Evolutionary conservation across 1,139 yeast species (phyloP), one percentile per base, ranked within the genome.

Genomic region (Blastobotrys indianensis): DNA sequence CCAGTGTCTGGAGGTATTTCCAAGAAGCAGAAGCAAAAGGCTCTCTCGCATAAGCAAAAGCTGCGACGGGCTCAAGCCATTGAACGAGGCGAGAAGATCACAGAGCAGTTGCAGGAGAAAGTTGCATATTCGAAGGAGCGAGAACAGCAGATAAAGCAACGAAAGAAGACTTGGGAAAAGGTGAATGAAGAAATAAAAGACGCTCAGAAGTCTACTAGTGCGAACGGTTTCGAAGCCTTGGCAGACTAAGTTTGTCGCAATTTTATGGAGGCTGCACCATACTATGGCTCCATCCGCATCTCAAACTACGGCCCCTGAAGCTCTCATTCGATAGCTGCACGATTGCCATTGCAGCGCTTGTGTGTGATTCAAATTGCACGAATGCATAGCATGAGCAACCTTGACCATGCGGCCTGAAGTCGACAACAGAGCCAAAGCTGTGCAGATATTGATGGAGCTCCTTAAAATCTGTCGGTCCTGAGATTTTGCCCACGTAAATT

Each of bases 211-310:
- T 29, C 23, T 16, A 17, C 33, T n/a, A 37, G 29, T 12, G n/a
- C 5, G 29, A 29, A 37, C 15, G 16, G 12, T 10, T 37, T 37
- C 25, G 32, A 37, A 3, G 9, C n/a, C 11, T 16, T 37, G 16
- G 17, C 31, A 3, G 28, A 23, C 3, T 30, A 37, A 17, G 17
- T 31, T 25, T 15, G 25, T 34, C 23, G 25, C 33, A 17, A 12
- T 5, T 5, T 8, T 34, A 25, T 17, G 32, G 35, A 9, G 38
- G 39, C 16, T 23, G 40, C 32, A 33, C 55, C n/a, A n/a, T n/a
- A n/a, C n/a, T 83, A 61, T 79, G 84, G 43, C 95, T 95, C 96
- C 96, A 87, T 30, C 94, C 94, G 58, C 90, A 80, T 62, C 82
- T 82, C 61, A 87, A 68, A 30, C 85, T 82, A 62, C 95, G 75